Evolutionary conservation across 139 green algal genomes (phyloP).

Genomic region (Chlamydomonas urium): DNA sequence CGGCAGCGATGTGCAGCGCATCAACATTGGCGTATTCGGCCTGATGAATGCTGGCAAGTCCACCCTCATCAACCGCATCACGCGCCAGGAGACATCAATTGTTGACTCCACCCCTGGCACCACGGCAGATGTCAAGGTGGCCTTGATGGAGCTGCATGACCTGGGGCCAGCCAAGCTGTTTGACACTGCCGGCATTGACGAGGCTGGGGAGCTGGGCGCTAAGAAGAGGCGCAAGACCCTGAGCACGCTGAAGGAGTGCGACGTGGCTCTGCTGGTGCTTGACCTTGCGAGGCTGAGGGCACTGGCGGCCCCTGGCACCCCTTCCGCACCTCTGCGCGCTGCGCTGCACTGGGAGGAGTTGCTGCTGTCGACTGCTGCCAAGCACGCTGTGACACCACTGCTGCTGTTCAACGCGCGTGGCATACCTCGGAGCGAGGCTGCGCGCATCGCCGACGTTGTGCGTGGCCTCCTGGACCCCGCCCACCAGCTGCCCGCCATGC

Average conservation of each 20-base stretch:
- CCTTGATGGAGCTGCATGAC: slow-evolving; percentile 63
- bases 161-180: slow-evolving; percentile 60
- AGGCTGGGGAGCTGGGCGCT: slow-evolving; percentile 36
- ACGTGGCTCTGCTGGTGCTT: slow-evolving; percentile 51
- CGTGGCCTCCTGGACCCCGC: slow-evolving; percentile 26
- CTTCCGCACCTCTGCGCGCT: neutral
- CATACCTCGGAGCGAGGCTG: neutral
- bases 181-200: slow-evolving; percentile 57
- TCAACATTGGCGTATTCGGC: slow-evolving; percentile 67
- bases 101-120: slow-evolving; percentile 63
- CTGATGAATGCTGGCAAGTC: slow-evolving; percentile 67
- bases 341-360: slow-evolving; percentile 28
- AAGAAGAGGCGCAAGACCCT: slow-evolving; percentile 61
- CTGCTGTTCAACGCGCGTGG: slow-evolving; percentile 47
- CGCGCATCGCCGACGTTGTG: neutral
- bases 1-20: slow-evolving; percentile 49
- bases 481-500: neutral
- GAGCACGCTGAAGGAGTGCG: slow-evolving; percentile 50
- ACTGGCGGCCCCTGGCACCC: neutral
- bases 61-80: slow-evolving; percentile 65
- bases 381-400: slow-evolving; percentile 31
- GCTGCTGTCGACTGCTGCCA: slow-evolving; percentile 32
- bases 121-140: slow-evolving; percentile 50
- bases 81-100: slow-evolving; percentile 60
- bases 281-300: slow-evolving; percentile 23